Conservation (phyloP, 257 asterid genomes). For the Solanum infundibuliforme region DNA sequence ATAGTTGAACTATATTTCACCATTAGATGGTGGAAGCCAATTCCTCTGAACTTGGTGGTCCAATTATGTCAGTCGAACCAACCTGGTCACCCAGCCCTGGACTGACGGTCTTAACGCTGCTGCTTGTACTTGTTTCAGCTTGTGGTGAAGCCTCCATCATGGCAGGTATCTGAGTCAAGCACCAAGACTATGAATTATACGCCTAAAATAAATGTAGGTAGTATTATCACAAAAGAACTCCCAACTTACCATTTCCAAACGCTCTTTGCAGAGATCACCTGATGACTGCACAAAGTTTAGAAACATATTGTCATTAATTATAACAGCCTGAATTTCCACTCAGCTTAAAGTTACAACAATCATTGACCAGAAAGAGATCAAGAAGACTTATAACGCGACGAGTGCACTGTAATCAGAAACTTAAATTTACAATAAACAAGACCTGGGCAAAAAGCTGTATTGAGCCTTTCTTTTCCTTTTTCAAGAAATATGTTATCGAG, state of each 20-base stretch:
- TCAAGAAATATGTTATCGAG: not conserved
- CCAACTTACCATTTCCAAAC: constrained; percentile 59
- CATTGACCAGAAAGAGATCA: not conserved
- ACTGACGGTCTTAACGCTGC: constrained; percentile 27
- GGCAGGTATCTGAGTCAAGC: constrained; percentile 35
- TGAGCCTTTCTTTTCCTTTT: not conserved
- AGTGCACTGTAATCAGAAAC: not conserved
- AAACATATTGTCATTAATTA: not conserved
- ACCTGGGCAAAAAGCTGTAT: not conserved
- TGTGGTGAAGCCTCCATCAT: constrained; percentile 50
- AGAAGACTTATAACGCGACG: not conserved
- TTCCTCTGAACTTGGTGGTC: constrained; percentile 67
- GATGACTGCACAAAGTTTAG: constrained; percentile 51
- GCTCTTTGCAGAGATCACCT: constrained; percentile 58
- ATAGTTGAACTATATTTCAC: constrained; percentile 57
- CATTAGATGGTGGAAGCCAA: constrained; percentile 47
- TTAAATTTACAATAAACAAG: not conserved
- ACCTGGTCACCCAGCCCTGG: constrained; percentile 28
- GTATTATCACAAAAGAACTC: not conserved
- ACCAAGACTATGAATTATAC: not conserved
- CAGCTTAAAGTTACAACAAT: not conserved
- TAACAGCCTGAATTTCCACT: not conserved
- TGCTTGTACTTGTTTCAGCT: constrained; percentile 31
- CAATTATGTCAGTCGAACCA: constrained; percentile 29
- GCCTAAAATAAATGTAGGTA: not conserved